A percentile compares a stretch with the other conserved stretches of the same genome.
Evolutionary conservation across 2,329 filamentous ascomycete species (phyloP).

Genomic region (Curvularia eragrostidis): DNA sequence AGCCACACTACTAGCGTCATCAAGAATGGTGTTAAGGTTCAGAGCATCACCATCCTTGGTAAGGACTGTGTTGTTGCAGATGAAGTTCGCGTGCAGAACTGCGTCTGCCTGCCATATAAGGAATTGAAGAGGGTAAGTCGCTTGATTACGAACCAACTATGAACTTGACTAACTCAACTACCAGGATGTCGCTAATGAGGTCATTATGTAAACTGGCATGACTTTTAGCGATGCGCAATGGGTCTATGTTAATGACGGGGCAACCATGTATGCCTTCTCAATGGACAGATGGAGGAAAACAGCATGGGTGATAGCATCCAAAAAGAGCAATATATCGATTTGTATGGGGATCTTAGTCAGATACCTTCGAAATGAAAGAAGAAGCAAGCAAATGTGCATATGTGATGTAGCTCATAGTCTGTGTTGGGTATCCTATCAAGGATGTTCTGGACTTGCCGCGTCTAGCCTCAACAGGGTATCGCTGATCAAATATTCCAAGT

Average conservation of each 20-base stretch:
- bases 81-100: conserved; percentile 96
- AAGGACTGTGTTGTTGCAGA: conserved; percentile 96
- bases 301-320: conserved; percentile 2
- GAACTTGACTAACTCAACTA: conserved; percentile 8
- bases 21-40: conserved; percentile 98
- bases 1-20: conserved; percentile 94
- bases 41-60: conserved; percentile 95
- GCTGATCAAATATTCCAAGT: conserved; percentile 7
- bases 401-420: not conserved
- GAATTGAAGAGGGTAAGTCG: conserved; percentile 90
- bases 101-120: conserved; percentile 96
- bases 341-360: not conserved
- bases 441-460: conserved; percentile 15
- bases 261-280: conserved; percentile 2
- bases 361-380: not conserved
- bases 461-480: conserved; percentile 21
- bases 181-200: conserved; percentile 82
- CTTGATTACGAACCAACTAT: not conserved
- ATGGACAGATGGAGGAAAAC: conserved; percentile 20
- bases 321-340: conserved; percentile 17
- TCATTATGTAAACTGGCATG: conserved; percentile 77
- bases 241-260: not conserved
- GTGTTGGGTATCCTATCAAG: not conserved
- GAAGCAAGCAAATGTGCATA: not conserved
- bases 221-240: not conserved